Percentiles rank a stretch among this genome's conserved stretches.
Conservation (phyloP, 2,329 filamentous ascomycete genomes). For the Penicillium griseofulvum region DNA sequence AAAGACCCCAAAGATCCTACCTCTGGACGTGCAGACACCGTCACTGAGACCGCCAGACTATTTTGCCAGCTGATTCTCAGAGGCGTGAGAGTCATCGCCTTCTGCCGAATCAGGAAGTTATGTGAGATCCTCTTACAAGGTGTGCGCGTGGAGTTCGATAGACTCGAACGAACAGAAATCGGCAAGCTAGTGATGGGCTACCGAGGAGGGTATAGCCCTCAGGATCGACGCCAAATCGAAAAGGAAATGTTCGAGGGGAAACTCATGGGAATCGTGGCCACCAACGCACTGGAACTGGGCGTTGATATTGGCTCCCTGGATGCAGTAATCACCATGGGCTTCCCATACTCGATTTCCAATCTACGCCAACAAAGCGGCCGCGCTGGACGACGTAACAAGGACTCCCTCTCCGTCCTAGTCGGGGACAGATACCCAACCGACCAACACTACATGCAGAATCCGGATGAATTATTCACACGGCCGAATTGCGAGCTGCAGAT, state of each 20-base stretch:
- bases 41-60: conserved; percentile 81
- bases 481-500: conserved; percentile 87
- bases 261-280: conserved; percentile 88
- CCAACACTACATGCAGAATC: conserved; percentile 96
- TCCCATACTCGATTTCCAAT: conserved; percentile 94
- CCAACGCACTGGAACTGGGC: conserved; percentile 86
- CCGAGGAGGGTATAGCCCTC: conserved; percentile 87
- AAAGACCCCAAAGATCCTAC: conserved; percentile 84
- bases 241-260: conserved; percentile 96
- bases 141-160: conserved; percentile 72
- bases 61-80: conserved; percentile 87
- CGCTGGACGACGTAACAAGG: conserved; percentile 86
- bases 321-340: conserved; percentile 89
- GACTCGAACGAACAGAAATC: conserved; percentile 71
- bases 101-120: conserved; percentile 81
- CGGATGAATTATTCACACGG: conserved; percentile 84
- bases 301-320: conserved; percentile 94
- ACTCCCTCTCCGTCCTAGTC: conserved; percentile 85
- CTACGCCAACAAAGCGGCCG: conserved; percentile 91
- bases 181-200: conserved; percentile 88
- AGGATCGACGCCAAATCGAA: conserved; percentile 85
- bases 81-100: conserved; percentile 88
- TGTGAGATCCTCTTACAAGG: conserved; percentile 82
- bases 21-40: conserved; percentile 78
- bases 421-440: conserved; percentile 88